Evolutionary conservation across 2,329 filamentous ascomycete genomes (phyloP).

Genomic region (Colletotrichum echinochloae): DNA sequence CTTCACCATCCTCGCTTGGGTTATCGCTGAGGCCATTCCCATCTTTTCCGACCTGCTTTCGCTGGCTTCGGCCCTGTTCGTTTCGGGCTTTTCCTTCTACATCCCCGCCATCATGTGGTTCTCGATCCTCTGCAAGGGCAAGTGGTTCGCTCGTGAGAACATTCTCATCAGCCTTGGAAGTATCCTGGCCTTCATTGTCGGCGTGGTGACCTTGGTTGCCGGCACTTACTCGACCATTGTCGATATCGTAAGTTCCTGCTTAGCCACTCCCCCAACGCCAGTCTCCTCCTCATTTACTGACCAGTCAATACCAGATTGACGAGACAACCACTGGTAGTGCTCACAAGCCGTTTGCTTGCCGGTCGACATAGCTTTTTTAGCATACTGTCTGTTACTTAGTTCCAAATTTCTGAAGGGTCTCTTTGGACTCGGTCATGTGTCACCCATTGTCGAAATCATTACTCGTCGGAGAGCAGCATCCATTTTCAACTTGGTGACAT

Average conservation of each 20-base stretch:
- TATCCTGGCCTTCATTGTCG: constrained; percentile 46
- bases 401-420: neutral
- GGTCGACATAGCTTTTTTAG: constrained; percentile 16
- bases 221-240: constrained; percentile 48
- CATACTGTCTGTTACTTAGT: constrained; percentile 13
- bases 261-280: neutral
- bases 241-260: constrained; percentile 46
- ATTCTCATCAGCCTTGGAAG: constrained; percentile 44
- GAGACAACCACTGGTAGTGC: constrained; percentile 37
- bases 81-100: constrained; percentile 56
- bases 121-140: constrained; percentile 36
- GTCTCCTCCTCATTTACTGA: neutral
- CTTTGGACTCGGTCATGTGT: constrained; percentile 8
- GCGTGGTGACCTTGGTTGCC: constrained; percentile 45
- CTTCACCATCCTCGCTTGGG: constrained; percentile 74
- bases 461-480: neutral
- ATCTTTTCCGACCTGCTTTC: constrained; percentile 77
- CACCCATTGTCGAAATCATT: constrained; percentile 18
- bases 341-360: constrained; percentile 38
- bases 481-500: too few species aligned
- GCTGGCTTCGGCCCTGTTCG: constrained; percentile 62
- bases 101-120: constrained; percentile 41
- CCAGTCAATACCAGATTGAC: constrained; percentile 39
- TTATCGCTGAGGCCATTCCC: constrained; percentile 79
- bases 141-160: constrained; percentile 46